phyloP scores from a whole-genome alignment of 148 eudicot genomes.

The Pharnaceum exiguum region DNA sequence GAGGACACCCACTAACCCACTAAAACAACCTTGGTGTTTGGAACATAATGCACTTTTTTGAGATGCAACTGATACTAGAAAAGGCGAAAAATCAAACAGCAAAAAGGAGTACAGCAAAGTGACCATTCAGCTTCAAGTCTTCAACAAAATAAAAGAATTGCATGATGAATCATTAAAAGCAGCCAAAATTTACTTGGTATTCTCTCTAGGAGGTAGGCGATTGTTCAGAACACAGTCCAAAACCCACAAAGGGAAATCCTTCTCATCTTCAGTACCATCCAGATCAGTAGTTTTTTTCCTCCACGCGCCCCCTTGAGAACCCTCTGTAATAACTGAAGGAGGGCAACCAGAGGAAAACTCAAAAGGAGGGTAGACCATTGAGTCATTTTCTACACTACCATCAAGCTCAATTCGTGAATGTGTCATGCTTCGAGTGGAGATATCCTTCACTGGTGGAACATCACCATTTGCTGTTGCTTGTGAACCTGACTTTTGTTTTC shows the following conservation, averaged over 20 bases:
- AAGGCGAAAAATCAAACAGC: no score
- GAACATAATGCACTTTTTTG: no score
- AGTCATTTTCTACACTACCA: slow-evolving; percentile 70
- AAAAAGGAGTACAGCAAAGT: no score
- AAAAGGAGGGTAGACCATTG: slow-evolving; percentile 80
- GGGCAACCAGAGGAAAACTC: slow-evolving; percentile 76
- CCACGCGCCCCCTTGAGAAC: slow-evolving; percentile 90
- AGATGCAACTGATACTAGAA: no score
- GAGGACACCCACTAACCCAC: no score
- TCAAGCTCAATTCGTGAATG: slow-evolving; percentile 70
- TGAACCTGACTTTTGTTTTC: slow-evolving; percentile 67
- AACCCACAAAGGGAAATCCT: slow-evolving; percentile 93
- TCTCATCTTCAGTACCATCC: slow-evolving; percentile 93
- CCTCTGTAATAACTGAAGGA: slow-evolving; percentile 94
- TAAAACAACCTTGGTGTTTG: no score
- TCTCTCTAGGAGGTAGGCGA: slow-evolving; percentile 92
- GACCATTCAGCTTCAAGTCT: not conserved
- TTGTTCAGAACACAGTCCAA: slow-evolving; percentile 87
- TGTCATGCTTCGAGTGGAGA: slow-evolving; percentile 44
- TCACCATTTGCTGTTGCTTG: slow-evolving; percentile 75
- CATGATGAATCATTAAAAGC: slow-evolving; percentile 8
- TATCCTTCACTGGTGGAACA: slow-evolving; percentile 57
- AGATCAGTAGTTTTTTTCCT: slow-evolving; percentile 86
- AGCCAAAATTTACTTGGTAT: slow-evolving; percentile 68
- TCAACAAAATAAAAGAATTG: not conserved